Base-by-base conservation (phyloP, 1,284 basidiomycete genomes). In the Stygiomarasmius scandens region DNA sequence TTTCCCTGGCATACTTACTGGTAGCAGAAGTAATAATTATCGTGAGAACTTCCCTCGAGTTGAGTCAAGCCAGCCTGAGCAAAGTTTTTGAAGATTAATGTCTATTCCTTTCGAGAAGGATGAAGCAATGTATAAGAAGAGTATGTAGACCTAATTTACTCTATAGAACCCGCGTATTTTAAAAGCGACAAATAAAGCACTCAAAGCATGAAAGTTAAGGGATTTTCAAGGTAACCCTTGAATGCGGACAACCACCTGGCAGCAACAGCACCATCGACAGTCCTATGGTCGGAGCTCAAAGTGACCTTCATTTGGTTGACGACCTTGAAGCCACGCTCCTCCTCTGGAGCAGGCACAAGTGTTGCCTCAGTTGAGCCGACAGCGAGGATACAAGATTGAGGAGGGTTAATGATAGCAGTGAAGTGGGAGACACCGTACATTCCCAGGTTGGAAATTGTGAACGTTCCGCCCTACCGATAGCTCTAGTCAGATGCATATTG, bases 381-480 rank as follows among this genome's bases (percentile, higher is more conserved):
- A 55, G 97, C 97, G 58, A 99, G 88, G 70, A 99, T 99, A 76
- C 95, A 98, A 61, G 93, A 93, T 77, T 99, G 97, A 36, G 97
- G 97, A 19, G 93, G 87, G 84, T 99, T 99, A 85, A 99, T 98
- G 79, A 99, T 99, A 52, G 97, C 97, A 20, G 96, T 98, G 76
- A 99, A 99, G 77, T 97, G 89, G 58, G 87, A 86, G 67, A 96
- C 85, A 66, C 94, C 96, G 71, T 85, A 97, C 97, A 99, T 99
- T 77, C 97, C 97, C 65, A 99, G 84, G 80, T 99, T 99, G 64
- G 97, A 99, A 73, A 99, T 95, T 55, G 97, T 99, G 81, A 99
- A 99, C 11, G 95, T 92, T 56, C 97, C 97, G 63, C 97, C 97
- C 90, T 32, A 12, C 29, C n/a, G n/a, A n/a, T n/a, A n/a, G n/a